Evolutionary conservation across 2,329 filamentous ascomycete species (phyloP).

Genomic region (Cytospora mali): DNA sequence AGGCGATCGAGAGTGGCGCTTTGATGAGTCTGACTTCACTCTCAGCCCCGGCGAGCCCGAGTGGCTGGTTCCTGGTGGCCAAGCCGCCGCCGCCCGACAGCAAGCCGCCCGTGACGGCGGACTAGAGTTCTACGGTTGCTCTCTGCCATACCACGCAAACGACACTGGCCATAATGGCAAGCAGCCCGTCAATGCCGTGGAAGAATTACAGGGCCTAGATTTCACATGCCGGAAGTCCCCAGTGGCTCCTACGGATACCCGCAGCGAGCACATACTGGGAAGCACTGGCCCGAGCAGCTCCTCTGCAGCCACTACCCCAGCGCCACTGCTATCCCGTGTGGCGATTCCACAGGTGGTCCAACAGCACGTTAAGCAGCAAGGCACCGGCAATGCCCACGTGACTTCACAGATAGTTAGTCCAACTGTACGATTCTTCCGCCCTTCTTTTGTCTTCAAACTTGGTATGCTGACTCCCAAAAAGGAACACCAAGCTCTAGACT

Average conservation of each 20-base stretch:
- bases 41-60: slow-evolving; percentile 1
- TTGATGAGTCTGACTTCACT: slow-evolving; percentile 10
- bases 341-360: neutral
- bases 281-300: slow-evolving; percentile 5
- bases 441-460: neutral
- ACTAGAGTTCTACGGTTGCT: neutral
- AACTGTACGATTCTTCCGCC: slow-evolving; percentile 13
- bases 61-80: slow-evolving; percentile 4
- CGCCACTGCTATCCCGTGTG: slow-evolving; percentile 7
- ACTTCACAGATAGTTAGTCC: slow-evolving; percentile 15
- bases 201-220: neutral
- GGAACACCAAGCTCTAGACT: slow-evolving; percentile 7
- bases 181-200: neutral
- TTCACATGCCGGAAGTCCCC: neutral
- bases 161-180: slow-evolving; percentile 11
- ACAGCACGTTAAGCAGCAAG: neutral
- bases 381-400: slow-evolving; percentile 8
- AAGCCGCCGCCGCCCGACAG: neutral
- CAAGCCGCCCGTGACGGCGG: neutral
- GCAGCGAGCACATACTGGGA: neutral
- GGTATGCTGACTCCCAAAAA: slow-evolving; percentile 22
- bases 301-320: neutral
- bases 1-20: slow-evolving; percentile 10
- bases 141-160: slow-evolving; percentile 21
- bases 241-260: neutral